phyloP scores from a whole-genome alignment of 129 eudicot species.

The Pseudognaphalium luteoalbum region DNA sequence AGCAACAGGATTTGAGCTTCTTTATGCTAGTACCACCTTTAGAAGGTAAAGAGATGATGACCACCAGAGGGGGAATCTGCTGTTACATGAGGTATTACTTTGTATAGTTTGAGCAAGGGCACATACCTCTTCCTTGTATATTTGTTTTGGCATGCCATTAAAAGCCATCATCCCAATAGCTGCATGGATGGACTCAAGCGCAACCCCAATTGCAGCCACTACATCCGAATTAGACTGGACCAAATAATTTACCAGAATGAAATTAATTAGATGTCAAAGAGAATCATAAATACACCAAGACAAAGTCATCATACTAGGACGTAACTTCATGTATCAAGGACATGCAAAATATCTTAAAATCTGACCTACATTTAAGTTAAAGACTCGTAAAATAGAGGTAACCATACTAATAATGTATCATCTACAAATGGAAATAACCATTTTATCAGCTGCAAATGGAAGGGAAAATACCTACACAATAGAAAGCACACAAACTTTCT shows the following conservation, averaged over 20 bases:
- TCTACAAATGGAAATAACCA: neutral
- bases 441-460: neutral
- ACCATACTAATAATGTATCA: neutral
- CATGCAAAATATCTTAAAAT: neutral
- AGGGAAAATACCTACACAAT: neutral
- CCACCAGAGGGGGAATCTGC: neutral
- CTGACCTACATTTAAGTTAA: neutral
- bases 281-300: neutral
- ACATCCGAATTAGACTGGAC: conserved; percentile 74
- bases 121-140: conserved; percentile 91
- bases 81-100: neutral
- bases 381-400: neutral
- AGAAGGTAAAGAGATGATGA: conserved; percentile 10
- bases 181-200: conserved; percentile 92
- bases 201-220: conserved; percentile 55
- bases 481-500: neutral
- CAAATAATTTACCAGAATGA: conserved; percentile 14
- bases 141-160: conserved; percentile 83
- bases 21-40: conserved; percentile 14
- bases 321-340: conserved; percentile 18
- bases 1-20: conserved; percentile 11
- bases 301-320: conserved; percentile 5
- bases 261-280: neutral
- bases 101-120: conserved; percentile 20
- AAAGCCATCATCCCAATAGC: conserved; percentile 83